Evolutionary conservation across 2,329 filamentous ascomycete species (phyloP), one percentile per base, ranked within the genome.

Genomic region (Fusarium siculi): DNA sequence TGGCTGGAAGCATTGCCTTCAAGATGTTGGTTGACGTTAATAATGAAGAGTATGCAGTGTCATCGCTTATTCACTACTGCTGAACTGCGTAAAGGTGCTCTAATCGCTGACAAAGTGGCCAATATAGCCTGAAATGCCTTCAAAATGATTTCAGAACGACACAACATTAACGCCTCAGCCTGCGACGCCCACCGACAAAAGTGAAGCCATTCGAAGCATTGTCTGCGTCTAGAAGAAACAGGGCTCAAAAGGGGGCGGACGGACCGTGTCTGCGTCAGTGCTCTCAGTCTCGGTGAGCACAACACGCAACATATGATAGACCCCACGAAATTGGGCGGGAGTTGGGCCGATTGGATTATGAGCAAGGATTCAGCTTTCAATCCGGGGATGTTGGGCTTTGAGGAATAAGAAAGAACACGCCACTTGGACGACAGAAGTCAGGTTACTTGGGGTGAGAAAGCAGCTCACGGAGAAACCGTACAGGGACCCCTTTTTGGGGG

Each of bases 391-490:
- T 40, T 69, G 60, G 53, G 54, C 56, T 60, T n/a, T n/a, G 42
- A 44, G 30, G 62, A 54, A 44, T 40, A 50, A 32, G 21, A 39
- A 69, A 28, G 67, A 74, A 74, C 75, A 75, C 70, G 76, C 76
- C 74, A 77, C 68, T 73, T 57, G 54, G 63, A 60, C 60, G 49
- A 36, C 32, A 4, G 32, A 42, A 61, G 68, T 72, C 76, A 77
- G 66, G 75, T 62, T 71, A 71, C 72, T 70, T 63, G 64, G 67
- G 58, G 28, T 36, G 43, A 52, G 53, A 75, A 75, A 70, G 66
- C 73, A 77, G 61, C 76, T 76, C 73, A 75, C 73, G 68, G 74
- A 72, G 66, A 66, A 75, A 67, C 47, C 47, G 30, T 25, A 37
- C 39, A 60, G 58, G 65, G 60, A 47, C 18, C 42, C 15, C 2